Evolutionary conservation across 257 asterid species (phyloP), one percentile per base, ranked within the genome.

Genomic region (Petrea volubilis): DNA sequence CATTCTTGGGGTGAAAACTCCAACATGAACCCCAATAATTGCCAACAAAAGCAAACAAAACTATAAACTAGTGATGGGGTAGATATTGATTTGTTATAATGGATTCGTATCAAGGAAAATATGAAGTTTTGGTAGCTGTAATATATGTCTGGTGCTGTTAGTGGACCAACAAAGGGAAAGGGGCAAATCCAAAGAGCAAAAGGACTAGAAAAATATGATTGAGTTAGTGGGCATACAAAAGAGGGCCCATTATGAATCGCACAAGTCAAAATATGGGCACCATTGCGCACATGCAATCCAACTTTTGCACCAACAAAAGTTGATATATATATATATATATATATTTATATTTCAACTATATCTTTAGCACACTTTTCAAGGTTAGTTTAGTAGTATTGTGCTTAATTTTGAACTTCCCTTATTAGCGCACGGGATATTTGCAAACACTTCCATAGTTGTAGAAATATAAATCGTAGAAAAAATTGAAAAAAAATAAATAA

Each of bases 261-360:
- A 70, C 59, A 81, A 80, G 89, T 85, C 89, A 84, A 89, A 82
- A 77, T 74, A 74, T 34, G 73, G 82, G 68, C 78, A 86, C 73
- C 74, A 84, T 81, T 47, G 75, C 73, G 82, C 93, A 84, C 93
- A 86, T 86, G 91, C 83, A 78, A 64, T 79, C 71, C 80, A 3
- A 62, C 89, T 86, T 84, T 84, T 82, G 71, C 75, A 77, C 79
- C 75, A 65, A 31, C 51, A 59, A 69, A 67, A 72, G 83, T 41
- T 13, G 68, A 33, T 53, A 0, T 21, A n/a, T n/a, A n/a, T n/a
- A n/a, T n/a, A n/a, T n/a, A n/a, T n/a, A n/a, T n/a, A n/a, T n/a
- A n/a, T n/a, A n/a, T n/a, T n/a, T n/a, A n/a, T 76, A 75, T 51
- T 51, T 40, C 41, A 58, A 64, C 27, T 59, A 61, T 59, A 61